These are phyloP conservation scores for Tetracladium setigerum DNA, from an alignment of 495 filamentous ascomycete genomes.

Conservation along the genomic window DNA sequence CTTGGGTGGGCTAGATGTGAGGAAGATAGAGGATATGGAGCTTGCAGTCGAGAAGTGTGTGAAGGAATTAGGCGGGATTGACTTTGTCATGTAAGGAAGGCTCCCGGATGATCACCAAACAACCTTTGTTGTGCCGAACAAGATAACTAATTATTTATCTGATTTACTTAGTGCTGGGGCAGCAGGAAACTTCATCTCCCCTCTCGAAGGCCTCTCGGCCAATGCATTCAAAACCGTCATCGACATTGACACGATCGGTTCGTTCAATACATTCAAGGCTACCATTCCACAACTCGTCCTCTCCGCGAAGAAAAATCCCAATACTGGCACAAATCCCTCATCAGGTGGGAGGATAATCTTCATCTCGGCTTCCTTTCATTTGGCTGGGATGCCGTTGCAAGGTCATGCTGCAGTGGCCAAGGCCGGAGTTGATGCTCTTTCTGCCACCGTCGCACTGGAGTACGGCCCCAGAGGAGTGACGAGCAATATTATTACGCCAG, in stretches of 20 bases:
- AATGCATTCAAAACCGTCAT: slow-evolving; percentile 96
- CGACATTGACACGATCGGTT: slow-evolving; percentile 91
- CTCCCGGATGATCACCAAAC: neutral
- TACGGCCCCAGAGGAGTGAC: slow-evolving; percentile 85
- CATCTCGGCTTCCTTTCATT: slow-evolving; percentile 84
- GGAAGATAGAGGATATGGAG: slow-evolving; percentile 42
- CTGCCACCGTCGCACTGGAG: slow-evolving; percentile 68
- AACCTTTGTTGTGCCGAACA: neutral
- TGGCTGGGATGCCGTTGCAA: slow-evolving; percentile 74
- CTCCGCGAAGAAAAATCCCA: slow-evolving; percentile 57
- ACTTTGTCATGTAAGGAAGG: slow-evolving; percentile 75
- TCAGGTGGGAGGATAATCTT: slow-evolving; percentile 85
- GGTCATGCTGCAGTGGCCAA: slow-evolving; percentile 85
- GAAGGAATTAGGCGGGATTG: slow-evolving; percentile 74
- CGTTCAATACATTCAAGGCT: slow-evolving; percentile 92
- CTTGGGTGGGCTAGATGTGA: slow-evolving; percentile 77
- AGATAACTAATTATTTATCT: slow-evolving; percentile 11
- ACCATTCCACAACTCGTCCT: slow-evolving; percentile 69
- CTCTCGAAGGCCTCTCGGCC: slow-evolving; percentile 67
- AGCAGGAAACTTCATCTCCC: slow-evolving; percentile 92
- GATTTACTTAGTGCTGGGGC: slow-evolving; percentile 65
- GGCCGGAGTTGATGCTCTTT: slow-evolving; percentile 80
- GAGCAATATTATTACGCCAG: slow-evolving; percentile 78
- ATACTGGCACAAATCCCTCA: slow-evolving; percentile 32
- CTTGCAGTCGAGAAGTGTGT: slow-evolving; percentile 70